These are phyloP conservation scores for Vitis labrusca DNA, from an alignment of 164 flowering plant genomes.

Conservation along the genomic window DNA sequence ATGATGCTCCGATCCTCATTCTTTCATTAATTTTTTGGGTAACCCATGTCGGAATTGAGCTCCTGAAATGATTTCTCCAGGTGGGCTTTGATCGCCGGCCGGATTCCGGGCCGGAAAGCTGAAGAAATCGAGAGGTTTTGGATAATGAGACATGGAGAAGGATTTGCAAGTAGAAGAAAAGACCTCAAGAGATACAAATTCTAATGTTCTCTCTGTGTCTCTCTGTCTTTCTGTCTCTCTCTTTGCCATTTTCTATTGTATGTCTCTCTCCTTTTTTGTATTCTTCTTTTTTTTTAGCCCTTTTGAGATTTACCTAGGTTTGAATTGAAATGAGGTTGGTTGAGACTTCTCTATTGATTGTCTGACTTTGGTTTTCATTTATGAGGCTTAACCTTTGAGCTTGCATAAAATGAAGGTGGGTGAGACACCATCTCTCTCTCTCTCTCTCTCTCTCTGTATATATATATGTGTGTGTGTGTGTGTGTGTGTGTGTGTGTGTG, in stretches of 20 bases:
- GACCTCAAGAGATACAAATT: constrained; percentile 19
- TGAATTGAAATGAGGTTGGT: background rate
- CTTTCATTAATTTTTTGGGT: background rate
- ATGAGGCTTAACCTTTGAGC: too few relatives aligned
- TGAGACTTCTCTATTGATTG: too few relatives aligned
- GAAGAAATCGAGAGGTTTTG: constrained; percentile 88
- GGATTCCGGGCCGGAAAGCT: constrained; percentile 73
- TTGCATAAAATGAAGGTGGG: too few relatives aligned
- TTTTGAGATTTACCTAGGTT: background rate
- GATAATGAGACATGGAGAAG: constrained; percentile 74
- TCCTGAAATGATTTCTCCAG: constrained; percentile 22
- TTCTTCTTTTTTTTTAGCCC: too few relatives aligned
- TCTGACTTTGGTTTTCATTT: too few relatives aligned
- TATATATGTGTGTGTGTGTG: too few relatives aligned
- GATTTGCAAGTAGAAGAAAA: constrained; percentile 31
- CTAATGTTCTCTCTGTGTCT: background rate
- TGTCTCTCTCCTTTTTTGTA: background rate
- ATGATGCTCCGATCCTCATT: background rate
- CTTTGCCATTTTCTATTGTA: background rate
- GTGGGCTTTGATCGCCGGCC: constrained; percentile 75
- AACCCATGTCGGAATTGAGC: background rate
- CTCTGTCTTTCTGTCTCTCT: too few relatives aligned
- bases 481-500: too few relatives aligned
- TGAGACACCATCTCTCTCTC: too few relatives aligned
- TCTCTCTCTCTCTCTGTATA: too few relatives aligned